A percentile compares a stretch with the other conserved stretches of the same genome.
These are phyloP conservation scores for Borovskyia barvae DNA, from an alignment of 208 protist genomes.

Conservation along the genomic window DNA sequence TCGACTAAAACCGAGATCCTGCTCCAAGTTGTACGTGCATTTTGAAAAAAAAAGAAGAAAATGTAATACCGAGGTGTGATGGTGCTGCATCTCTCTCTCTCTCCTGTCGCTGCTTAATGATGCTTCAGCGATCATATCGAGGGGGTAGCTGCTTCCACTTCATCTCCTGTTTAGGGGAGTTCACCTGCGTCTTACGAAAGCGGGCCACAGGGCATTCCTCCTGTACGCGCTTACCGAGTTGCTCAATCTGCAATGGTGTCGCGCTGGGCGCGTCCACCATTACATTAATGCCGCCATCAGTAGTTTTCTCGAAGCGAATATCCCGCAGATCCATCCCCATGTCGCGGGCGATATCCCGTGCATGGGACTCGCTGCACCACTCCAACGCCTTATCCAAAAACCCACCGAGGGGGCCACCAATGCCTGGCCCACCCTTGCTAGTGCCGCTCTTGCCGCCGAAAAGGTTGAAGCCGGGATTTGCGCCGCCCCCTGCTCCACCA, in stretches of 20 bases:
- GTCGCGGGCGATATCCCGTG: constrained; percentile 67
- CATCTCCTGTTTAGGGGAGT: constrained; percentile 61
- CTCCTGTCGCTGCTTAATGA: no score
- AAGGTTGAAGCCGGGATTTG: constrained; percentile 12
- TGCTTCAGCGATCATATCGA: constrained; percentile 60
- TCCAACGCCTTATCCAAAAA: constrained; percentile 83
- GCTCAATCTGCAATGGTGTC: constrained; percentile 83
- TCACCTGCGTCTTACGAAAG: constrained; percentile 77
- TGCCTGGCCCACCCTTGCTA: not conserved
- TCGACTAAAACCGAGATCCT: no score
- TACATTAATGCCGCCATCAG: constrained; percentile 71
- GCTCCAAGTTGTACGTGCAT: no score
- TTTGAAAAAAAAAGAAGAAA: constrained; percentile 3
- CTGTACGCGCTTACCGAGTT: constrained; percentile 77
- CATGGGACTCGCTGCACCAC: constrained; percentile 84
- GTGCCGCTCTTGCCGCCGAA: constrained; percentile 15
- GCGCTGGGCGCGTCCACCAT: constrained; percentile 81
- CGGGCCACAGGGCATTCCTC: constrained; percentile 88
- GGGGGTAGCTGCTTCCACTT: constrained; percentile 79
- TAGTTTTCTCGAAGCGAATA: constrained; percentile 74
- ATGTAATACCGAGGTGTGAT: no score
- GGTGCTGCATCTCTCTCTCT: no score
- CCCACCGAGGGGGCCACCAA: constrained; percentile 53
- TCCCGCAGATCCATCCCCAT: constrained; percentile 75
- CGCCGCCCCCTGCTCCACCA: constrained; percentile 3